These are phyloP conservation scores for Globisporangium lucens DNA, from an alignment of 352 stramenopile species.

Conservation along the genomic window DNA sequence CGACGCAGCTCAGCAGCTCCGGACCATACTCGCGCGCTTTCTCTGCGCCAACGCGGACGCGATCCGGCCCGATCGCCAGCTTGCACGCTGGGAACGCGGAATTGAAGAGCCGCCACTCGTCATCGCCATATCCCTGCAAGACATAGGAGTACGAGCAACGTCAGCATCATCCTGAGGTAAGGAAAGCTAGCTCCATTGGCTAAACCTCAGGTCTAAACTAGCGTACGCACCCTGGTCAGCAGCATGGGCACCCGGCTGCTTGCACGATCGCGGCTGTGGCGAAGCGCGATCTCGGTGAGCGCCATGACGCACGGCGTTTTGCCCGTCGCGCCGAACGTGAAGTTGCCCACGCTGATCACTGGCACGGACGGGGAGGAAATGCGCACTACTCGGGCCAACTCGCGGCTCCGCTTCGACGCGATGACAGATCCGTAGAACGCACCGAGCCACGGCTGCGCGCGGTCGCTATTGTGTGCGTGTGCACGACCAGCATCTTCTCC, in stretches of 20 bases:
- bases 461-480: neutral
- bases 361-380: constrained; percentile 32
- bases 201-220: too few species aligned
- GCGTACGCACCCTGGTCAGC: constrained; percentile 37
- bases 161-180: neutral
- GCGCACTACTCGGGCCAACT: constrained; percentile 19
- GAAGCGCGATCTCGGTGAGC: constrained; percentile 26
- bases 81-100: constrained; percentile 39
- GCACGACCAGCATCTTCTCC: too few species aligned
- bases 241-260: constrained; percentile 33
- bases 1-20: constrained; percentile 31
- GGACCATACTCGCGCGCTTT: constrained; percentile 11
- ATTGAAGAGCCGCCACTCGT: constrained; percentile 63
- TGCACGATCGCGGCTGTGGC: neutral
- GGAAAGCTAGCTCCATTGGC: neutral
- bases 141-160: neutral
- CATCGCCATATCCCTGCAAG: constrained; percentile 50
- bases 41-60: constrained; percentile 23
- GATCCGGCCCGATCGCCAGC: constrained; percentile 39
- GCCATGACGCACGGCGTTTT: constrained; percentile 67
- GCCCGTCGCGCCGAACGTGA: constrained; percentile 70
- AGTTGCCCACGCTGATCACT: constrained; percentile 66
- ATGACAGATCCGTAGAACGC: constrained; percentile 39
- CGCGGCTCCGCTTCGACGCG: constrained; percentile 27
- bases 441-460: constrained; percentile 33